phyloP scores from a whole-genome alignment of 2,329 filamentous ascomycete species.

The Talaromyces marneffei region DNA sequence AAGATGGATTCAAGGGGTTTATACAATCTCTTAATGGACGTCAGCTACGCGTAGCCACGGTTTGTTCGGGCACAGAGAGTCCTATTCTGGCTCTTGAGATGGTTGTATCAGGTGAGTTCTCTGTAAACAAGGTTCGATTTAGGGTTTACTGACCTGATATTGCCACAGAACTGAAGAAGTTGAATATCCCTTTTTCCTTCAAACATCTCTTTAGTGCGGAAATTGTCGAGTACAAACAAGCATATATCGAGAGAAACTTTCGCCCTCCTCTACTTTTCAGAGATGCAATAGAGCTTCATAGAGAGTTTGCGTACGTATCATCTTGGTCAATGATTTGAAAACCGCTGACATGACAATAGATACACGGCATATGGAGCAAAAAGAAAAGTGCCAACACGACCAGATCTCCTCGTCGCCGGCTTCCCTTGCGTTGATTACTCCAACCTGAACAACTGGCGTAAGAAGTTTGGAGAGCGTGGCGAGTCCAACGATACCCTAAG shows the following conservation, averaged over 20 bases:
- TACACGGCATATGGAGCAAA: constrained; percentile 63
- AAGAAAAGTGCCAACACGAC: constrained; percentile 49
- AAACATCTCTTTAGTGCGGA: constrained; percentile 59
- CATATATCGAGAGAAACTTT: constrained; percentile 59
- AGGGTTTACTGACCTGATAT: not conserved
- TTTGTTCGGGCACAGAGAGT: constrained; percentile 74
- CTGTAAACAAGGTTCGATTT: not conserved
- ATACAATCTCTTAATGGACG: constrained; percentile 31
- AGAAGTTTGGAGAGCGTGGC: constrained; percentile 50
- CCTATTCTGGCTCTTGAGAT: constrained; percentile 62
- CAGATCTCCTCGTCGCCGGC: constrained; percentile 65
- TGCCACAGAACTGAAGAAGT: constrained; percentile 27
- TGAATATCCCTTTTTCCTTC: constrained; percentile 38
- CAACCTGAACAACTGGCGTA: constrained; percentile 53
- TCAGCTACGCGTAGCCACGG: constrained; percentile 57
- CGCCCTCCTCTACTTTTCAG: constrained; percentile 49
- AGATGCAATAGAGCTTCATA: constrained; percentile 53
- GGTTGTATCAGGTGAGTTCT: constrained; percentile 44
- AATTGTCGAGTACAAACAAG: constrained; percentile 59
- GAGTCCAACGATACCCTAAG: constrained; percentile 63
- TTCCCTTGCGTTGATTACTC: constrained; percentile 75
- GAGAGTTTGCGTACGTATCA: constrained; percentile 44
- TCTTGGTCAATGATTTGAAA: not conserved
- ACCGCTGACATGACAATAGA: constrained; percentile 28
- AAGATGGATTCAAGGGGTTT: constrained; percentile 30